Evolutionary conservation across 441 rosid genomes (phyloP), one percentile per base, ranked within the genome.

Genomic region (Gossypium lobatum): DNA sequence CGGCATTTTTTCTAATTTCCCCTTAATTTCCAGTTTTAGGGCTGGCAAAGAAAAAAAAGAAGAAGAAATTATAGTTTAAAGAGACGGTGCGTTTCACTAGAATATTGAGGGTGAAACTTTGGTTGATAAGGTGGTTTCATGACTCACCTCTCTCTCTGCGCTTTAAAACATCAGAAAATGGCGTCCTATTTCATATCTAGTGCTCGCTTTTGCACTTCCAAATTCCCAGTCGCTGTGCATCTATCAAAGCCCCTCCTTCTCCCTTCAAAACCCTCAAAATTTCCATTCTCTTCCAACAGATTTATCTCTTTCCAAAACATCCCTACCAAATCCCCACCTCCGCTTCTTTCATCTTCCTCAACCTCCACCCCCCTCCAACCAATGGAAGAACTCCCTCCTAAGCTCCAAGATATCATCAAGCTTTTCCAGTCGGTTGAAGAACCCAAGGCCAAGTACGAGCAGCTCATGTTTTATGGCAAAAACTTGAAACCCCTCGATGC

Each of bases 391-490:
- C 94, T 94, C 64, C 97, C 98, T 59, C 90, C 96, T 6, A 88
- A 83, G 83, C 97, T 95, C 71, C 87, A 83, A 64, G 87, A 88
- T 61, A 89, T 86, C 72, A 64, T 94, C 76, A 83, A 78, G 69
- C 87, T 88, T 3, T 93, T 93, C 78, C 98, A 85, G 50, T 81
- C 88, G 16, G 88, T 78, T 3, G 81, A 84, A 61, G 90, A 89
- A 10, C 88, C 96, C 1, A 89, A 81, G 76, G 87, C 92, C 66
- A 93, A 90, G 80, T 93, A 90, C 84, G 84, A 90, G 85, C 97
- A 92, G 85, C 92, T 94, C 11, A 71, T 91, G n/a, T 92, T 92
- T 83, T 91, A 92, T 68, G 95, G 95, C 0, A 88, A 87, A 75
- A 88, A 86, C 71, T 88, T 94, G 75, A 86, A 79, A 14, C 90